Evolutionary conservation across 805 yeast genomes (phyloP), one percentile per base, ranked within the genome.

Genomic region (Candida pseudoglaebosa): DNA sequence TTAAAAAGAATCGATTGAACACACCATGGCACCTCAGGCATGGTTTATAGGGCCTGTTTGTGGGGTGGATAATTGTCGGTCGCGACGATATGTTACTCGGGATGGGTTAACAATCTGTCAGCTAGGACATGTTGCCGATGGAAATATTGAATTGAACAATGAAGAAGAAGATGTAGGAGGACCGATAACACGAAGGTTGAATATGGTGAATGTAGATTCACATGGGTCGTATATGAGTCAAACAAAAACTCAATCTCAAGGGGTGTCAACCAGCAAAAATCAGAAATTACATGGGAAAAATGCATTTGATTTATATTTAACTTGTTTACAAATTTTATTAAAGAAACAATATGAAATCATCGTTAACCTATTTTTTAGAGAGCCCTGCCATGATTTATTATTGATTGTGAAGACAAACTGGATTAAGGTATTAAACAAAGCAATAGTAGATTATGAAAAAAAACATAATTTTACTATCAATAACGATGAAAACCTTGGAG

Each of bases 41-140:
- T 83, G 80, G 78, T 68, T 72, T 29, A 68, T 80, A 48, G 98
- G 99, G 2, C 82, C 85, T 4, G 62, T 82, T 4, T 91, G 99
- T 71, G 97, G 97, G 1, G 80, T 81, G 2, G 90, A 84, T 46
- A 91, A 91, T 65, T 91, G 99, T 61, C 78, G 84, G 3, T 84
- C 96, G 1, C 65, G 79, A 28, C 72, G 82, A 36, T 91, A 87
- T 78, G 72, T 82, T 36, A 59, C 77, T 21, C 64, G 78, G 3
- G 87, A 84, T 51, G 99, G 99, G 18, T 77, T 77, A 36, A 73
- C 80, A 40, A 82, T 90, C 8, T 91, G 99, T 57, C 91, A 85
- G 51, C 83, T 76, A 53, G 98, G 98, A 4, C 99, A 91, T 61
- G 89, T 90, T 15, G 76, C 78, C 59, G 91, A 82, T 46, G 89